Conservation (phyloP, 306 rosid genomes). For the Lathyrus aphaca region DNA sequence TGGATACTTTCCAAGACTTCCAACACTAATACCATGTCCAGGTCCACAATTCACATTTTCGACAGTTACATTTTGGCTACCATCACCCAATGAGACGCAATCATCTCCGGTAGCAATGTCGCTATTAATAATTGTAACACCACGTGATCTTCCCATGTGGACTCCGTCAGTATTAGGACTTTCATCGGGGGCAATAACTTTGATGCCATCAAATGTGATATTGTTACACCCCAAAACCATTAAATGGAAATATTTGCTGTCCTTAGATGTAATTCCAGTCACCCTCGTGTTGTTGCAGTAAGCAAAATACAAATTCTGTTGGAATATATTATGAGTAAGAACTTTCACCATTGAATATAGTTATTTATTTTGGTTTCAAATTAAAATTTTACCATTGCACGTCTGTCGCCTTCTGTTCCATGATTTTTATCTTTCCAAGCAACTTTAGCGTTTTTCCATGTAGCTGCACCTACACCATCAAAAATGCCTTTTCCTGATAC, state of each 20-base stretch:
- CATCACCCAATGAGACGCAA: too few species aligned
- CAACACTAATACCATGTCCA: conserved; percentile 24
- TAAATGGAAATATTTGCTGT: conserved; percentile 24
- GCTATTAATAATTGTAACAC: too few species aligned
- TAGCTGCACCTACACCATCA: conserved; percentile 16
- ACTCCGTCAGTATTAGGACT: too few species aligned
- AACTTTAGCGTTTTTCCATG: too few species aligned
- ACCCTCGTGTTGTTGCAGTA: neutral
- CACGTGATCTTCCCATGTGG: too few species aligned
- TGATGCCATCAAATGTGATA: too few species aligned
- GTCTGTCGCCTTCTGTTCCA: neutral
- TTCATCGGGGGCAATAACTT: too few species aligned
- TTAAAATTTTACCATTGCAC: conserved; percentile 5
- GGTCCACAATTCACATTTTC: neutral
- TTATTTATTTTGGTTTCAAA: too few species aligned
- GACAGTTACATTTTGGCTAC: neutral
- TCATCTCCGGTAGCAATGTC: too few species aligned
- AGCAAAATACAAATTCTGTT: conserved; percentile 7
- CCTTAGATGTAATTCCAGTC: conserved; percentile 13
- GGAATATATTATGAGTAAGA: too few species aligned
- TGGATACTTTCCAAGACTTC: conserved; percentile 23
- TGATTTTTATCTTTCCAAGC: conserved; percentile 30
- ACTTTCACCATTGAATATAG: too few species aligned
- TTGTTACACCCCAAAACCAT: conserved; percentile 14
- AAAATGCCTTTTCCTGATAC: conserved; percentile 17